Conservation (phyloP, 148 eudicot genomes). For the Beta vulgaris region DNA sequence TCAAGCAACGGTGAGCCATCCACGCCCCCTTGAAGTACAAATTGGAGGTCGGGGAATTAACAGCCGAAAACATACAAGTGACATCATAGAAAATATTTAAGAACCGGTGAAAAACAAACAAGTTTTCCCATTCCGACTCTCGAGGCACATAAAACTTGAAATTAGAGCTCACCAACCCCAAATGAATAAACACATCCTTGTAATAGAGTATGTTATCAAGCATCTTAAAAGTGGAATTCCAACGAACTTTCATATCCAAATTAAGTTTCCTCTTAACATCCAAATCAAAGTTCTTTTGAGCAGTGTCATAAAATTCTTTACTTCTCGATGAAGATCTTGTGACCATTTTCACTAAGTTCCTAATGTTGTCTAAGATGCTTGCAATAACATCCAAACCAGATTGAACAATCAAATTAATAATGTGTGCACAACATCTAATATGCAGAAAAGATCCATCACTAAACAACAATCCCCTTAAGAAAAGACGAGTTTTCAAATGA, state of each 20-base stretch:
- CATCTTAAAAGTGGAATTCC: background rate
- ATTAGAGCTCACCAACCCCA: background rate
- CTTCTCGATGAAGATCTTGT: background rate
- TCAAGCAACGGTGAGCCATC: background rate
- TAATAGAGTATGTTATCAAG: background rate
- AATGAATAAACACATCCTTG: background rate
- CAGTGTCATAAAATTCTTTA: background rate
- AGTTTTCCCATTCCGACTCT: background rate
- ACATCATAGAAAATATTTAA: too few species aligned
- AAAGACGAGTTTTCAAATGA: background rate
- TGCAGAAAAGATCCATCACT: too few species aligned
- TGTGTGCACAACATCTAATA: too few species aligned
- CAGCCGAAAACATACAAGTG: too few species aligned
- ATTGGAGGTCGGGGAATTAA: too few species aligned
- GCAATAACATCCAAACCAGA: background rate
- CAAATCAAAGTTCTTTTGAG: background rate
- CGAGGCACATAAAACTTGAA: background rate
- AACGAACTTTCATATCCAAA: slow-evolving; percentile 7
- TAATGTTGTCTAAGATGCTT: background rate
- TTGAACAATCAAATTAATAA: too few species aligned
- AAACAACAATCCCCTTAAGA: background rate
- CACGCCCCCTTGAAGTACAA: too few species aligned
- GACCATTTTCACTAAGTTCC: background rate
- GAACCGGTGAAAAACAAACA: too few species aligned
- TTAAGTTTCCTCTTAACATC: background rate